Evolutionary conservation across 2,329 filamentous ascomycete genomes (phyloP).

Genomic region (Calonectria pauciramosa): DNA sequence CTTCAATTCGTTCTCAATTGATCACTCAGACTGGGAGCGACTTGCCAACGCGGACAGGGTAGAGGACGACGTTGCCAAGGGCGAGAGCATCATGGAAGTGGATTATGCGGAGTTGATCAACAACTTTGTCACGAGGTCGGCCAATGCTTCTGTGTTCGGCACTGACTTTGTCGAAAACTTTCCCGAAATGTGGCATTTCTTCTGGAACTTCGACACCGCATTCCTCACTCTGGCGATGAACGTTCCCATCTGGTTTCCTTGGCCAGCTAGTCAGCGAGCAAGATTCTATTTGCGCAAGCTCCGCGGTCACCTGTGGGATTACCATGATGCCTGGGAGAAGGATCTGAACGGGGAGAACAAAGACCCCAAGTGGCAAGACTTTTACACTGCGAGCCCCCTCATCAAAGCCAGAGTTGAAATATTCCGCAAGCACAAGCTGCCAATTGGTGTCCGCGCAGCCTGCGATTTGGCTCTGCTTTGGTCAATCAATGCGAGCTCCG

Average conservation of each 20-base stretch:
- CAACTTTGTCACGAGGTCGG: slow-evolving; percentile 53
- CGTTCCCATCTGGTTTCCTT: slow-evolving; percentile 51
- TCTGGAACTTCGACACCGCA: slow-evolving; percentile 55
- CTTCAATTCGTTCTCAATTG: slow-evolving; percentile 53
- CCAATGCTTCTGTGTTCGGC: slow-evolving; percentile 54
- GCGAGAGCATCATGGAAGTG: slow-evolving; percentile 48
- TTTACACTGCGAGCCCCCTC: slow-evolving; percentile 52
- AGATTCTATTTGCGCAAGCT: slow-evolving; percentile 47
- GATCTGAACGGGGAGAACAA: slow-evolving; percentile 49
- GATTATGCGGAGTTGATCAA: slow-evolving; percentile 52
- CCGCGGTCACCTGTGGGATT: slow-evolving; percentile 49
- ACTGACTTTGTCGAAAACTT: slow-evolving; percentile 58
- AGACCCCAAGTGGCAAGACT: slow-evolving; percentile 52
- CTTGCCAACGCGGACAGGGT: slow-evolving; percentile 49
- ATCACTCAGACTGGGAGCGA: slow-evolving; percentile 57
- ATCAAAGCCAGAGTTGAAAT: slow-evolving; percentile 48
- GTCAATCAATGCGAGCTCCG: slow-evolving; percentile 56
- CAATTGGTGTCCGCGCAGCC: slow-evolving; percentile 49
- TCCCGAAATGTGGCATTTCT: slow-evolving; percentile 52
- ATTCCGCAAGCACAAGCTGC: slow-evolving; percentile 47
- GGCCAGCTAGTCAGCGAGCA: slow-evolving; percentile 49
- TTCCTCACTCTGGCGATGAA: slow-evolving; percentile 50
- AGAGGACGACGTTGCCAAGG: slow-evolving; percentile 39
- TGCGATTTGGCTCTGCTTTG: slow-evolving; percentile 54
- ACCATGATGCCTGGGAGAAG: slow-evolving; percentile 52